phyloP scores from a whole-genome alignment of 2,329 filamentous ascomycete species.

The Tothia fuscella region DNA sequence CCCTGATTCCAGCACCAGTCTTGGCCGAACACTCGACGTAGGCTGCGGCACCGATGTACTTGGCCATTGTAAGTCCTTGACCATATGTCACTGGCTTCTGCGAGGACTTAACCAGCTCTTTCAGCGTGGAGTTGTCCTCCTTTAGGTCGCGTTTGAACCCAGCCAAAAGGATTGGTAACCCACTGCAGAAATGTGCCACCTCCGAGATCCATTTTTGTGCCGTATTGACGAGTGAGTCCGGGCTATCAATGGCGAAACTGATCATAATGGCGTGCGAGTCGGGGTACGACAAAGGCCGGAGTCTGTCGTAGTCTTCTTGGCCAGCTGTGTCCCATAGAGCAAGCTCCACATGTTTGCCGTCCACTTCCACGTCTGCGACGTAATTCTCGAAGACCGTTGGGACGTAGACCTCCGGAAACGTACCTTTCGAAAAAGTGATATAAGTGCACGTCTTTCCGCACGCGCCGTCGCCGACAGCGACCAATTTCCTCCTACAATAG shows the following conservation, averaged over 20 bases:
- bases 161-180: conserved; percentile 8
- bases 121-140: conserved; percentile 4
- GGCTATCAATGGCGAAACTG: conserved; percentile 78
- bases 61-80: conserved; percentile 1
- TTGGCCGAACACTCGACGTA: conserved; percentile 8
- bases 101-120: conserved; percentile 9
- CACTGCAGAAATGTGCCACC: conserved; percentile 8
- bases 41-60: conserved; percentile 5
- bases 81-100: conserved; percentile 11
- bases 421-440: conserved; percentile 98
- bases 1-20: conserved; percentile 4
- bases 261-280: conserved; percentile 98
- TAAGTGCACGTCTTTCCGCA: conserved; percentile 90
- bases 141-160: conserved; percentile 9
- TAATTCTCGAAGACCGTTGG: conserved; percentile 71
- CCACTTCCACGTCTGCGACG: conserved; percentile 81
- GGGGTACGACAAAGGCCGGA: conserved; percentile 90
- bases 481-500: conserved; percentile 2
- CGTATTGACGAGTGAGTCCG: too few relatives aligned
- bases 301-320: too few relatives aligned
- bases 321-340: conserved; percentile 97
- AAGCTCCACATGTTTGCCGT: conserved; percentile 91
- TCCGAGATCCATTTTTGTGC: conserved; percentile 11
- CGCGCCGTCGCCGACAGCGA: conserved; percentile 73
- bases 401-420: conserved; percentile 94